Evolutionary conservation across 495 filamentous ascomycete species (phyloP).

Genomic region (Lentithecium fluviatile): DNA sequence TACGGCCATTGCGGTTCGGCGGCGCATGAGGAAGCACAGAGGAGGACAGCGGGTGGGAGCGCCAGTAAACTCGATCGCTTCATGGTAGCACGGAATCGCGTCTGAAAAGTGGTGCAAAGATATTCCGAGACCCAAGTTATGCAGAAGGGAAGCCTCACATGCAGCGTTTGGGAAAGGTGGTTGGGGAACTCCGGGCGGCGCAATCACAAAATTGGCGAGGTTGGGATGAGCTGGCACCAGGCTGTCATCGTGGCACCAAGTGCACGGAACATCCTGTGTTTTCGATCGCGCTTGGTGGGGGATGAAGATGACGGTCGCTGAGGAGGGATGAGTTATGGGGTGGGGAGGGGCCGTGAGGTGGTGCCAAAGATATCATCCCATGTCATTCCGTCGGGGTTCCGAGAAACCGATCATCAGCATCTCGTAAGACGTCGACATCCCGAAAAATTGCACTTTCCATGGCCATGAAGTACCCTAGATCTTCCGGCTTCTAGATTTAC

Average conservation of each 20-base stretch:
- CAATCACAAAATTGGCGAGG: conserved; percentile 27
- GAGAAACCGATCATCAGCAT: no score
- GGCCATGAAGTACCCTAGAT: no score
- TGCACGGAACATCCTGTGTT: conserved; percentile 11
- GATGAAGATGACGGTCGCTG: no score
- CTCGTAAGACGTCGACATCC: no score
- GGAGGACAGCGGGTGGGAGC: conserved; percentile 52
- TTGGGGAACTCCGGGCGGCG: conserved; percentile 9
- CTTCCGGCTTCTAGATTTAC: no score
- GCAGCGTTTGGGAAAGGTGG: conserved; percentile 10
- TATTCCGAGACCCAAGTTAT: background rate
- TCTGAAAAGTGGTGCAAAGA: background rate
- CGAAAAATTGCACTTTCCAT: no score
- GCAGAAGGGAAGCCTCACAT: background rate
- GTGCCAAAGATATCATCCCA: no score
- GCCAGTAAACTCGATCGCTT: conserved; percentile 37
- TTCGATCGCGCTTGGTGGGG: no score
- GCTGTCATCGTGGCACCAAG: background rate
- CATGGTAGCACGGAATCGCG: conserved; percentile 2
- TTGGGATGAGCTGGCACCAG: conserved; percentile 29
- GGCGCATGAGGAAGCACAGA: conserved; percentile 34
- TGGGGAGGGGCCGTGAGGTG: no score
- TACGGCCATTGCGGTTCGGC: conserved; percentile 37
- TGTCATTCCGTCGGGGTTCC: no score
- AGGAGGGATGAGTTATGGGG: no score